These are phyloP conservation scores for Cinchona pubescens DNA, from an alignment of 257 asterid genomes.

Conservation along the genomic window DNA sequence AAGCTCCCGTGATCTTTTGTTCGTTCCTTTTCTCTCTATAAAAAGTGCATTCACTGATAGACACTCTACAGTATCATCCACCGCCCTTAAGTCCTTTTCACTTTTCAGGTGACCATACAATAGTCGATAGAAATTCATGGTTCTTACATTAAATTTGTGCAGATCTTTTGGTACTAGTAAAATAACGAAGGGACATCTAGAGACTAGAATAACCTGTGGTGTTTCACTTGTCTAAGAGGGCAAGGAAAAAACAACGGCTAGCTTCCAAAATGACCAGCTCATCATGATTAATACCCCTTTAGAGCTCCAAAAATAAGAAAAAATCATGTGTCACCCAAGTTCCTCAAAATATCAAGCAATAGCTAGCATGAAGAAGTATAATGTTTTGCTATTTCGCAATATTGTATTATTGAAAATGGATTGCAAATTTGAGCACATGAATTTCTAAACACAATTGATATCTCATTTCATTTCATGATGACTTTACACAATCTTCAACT, in stretches of 20 bases:
- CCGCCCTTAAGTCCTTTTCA: no score
- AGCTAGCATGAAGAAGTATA: no score
- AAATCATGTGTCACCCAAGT: no score
- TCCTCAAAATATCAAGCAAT: no score
- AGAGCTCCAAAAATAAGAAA: not conserved
- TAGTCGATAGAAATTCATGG: not conserved
- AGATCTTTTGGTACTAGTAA: not conserved
- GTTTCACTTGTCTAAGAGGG: not conserved
- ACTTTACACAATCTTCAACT: no score
- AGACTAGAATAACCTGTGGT: not conserved
- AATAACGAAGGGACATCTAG: not conserved
- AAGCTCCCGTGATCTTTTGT: conserved; percentile 40
- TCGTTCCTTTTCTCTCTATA: conserved; percentile 8
- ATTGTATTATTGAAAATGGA: no score
- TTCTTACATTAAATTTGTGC: not conserved
- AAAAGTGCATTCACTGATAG: conserved; percentile 9
- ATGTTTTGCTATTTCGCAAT: no score
- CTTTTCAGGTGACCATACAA: not conserved
- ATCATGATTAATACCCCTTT: not conserved
- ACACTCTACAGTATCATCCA: not conserved
- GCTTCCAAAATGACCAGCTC: not conserved
- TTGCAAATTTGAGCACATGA: no score
- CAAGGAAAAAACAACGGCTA: not conserved
- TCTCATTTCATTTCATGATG: no score
- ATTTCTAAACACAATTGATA: no score